Percentiles rank a stretch among this genome's conserved stretches.
Evolutionary conservation across 78 protist genomes (phyloP).

Genomic region (Dictyostelium capitatum): DNA sequence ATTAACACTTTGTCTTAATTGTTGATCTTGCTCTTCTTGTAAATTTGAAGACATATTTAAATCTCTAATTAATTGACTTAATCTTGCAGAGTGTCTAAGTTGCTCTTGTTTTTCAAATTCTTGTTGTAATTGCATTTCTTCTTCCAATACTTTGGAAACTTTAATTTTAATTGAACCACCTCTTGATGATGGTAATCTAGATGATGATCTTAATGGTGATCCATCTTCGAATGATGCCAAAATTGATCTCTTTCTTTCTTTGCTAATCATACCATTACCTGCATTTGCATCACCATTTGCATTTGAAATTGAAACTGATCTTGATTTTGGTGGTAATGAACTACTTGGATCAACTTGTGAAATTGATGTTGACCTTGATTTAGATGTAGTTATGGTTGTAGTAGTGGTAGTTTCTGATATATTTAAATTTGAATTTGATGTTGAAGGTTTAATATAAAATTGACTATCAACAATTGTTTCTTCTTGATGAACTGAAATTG

Average conservation of each 20-base stretch:
- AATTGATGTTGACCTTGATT: not conserved
- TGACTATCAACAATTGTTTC: not conserved
- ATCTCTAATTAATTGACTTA: not conserved
- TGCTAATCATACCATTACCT: not conserved
- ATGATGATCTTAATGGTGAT: not conserved
- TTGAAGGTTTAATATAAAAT: not conserved
- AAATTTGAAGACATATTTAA: constrained; percentile 10
- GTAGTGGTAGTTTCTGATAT: not conserved
- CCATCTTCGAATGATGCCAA: constrained; percentile 2
- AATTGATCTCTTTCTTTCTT: not conserved
- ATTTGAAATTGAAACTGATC: constrained; percentile 13
- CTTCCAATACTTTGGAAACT: not conserved
- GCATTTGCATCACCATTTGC: not conserved
- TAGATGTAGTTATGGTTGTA: not conserved
- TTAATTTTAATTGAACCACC: constrained; percentile 34
- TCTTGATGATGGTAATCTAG: constrained; percentile 51
- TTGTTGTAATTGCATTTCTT: constrained; percentile 45
- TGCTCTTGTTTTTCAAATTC: constrained; percentile 37
- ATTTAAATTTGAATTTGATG: not conserved
- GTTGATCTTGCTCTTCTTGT: constrained; percentile 1
- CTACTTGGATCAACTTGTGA: not conserved
- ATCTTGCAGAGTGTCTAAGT: constrained; percentile 20
- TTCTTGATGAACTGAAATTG: not conserved
- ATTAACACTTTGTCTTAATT: constrained; percentile 17
- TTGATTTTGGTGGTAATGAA: constrained; percentile 10